A percentile compares a stretch with the other conserved stretches of the same genome.
phyloP scores from a whole-genome alignment of 192 early-diverging fungal species.

The Ambispora gerdemannii region DNA sequence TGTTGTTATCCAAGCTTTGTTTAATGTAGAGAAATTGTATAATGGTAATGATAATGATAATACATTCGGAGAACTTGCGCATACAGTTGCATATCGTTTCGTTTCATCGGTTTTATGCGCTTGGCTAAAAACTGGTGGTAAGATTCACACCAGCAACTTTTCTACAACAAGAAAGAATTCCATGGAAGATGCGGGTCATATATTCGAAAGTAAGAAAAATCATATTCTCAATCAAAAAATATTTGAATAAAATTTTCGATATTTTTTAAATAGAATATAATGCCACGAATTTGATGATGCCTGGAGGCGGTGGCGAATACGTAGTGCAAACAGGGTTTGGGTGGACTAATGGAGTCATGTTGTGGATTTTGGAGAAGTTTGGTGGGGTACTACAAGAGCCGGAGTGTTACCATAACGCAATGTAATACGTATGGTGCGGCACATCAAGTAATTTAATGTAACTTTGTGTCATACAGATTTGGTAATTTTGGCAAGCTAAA shows the following conservation, averaged over 20 bases:
- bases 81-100: constrained; percentile 48
- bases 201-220: constrained; percentile 57
- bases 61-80: constrained; percentile 27
- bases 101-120: constrained; percentile 60
- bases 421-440: too few relatives aligned
- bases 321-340: constrained; percentile 69
- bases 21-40: constrained; percentile 28
- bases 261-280: constrained; percentile 45
- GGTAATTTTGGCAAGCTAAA: too few relatives aligned
- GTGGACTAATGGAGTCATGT: constrained; percentile 72
- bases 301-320: constrained; percentile 69
- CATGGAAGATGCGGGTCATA: constrained; percentile 56
- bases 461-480: too few relatives aligned
- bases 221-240: background rate
- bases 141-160: too few relatives aligned
- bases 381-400: background rate
- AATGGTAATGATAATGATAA: background rate
- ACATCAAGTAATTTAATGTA: too few relatives aligned
- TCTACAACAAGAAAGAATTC: constrained; percentile 37
- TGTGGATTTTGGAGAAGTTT: constrained; percentile 50
- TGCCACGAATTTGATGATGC: constrained; percentile 42
- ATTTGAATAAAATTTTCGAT: background rate
- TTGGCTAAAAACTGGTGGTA: constrained; percentile 69
- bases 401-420: too few relatives aligned
- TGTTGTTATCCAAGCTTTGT: constrained; percentile 49